A percentile compares a stretch with the other conserved stretches of the same genome.
Evolutionary conservation across 129 eudicot species (phyloP).

Genomic region (Lactuca sativa): DNA sequence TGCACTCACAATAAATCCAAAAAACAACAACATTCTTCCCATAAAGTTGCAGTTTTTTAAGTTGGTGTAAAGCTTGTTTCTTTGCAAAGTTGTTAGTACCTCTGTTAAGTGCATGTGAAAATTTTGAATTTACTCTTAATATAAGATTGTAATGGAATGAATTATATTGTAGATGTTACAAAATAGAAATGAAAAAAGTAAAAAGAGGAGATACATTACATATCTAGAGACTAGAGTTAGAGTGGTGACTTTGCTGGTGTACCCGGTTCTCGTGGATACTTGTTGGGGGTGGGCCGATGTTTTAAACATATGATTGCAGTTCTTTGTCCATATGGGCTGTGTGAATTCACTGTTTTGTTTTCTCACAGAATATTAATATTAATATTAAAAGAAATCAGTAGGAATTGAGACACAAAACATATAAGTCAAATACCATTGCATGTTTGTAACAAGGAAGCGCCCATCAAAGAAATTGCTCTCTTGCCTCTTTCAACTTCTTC

Average conservation of each 20-base stretch:
- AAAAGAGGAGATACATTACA: neutral
- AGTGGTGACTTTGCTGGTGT: conserved; percentile 93
- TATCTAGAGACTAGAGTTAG: conserved; percentile 21
- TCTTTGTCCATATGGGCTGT: conserved; percentile 91
- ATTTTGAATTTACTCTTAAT: too few relatives aligned
- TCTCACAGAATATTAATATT: conserved; percentile 25
- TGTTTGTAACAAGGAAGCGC: conserved; percentile 78
- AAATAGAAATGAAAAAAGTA: neutral
- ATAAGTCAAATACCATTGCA: conserved; percentile 47
- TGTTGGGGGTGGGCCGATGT: conserved; percentile 69
- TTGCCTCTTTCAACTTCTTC: conserved; percentile 80
- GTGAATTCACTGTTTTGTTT: conserved; percentile 65
- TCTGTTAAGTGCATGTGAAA: too few relatives aligned
- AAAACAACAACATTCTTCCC: too few relatives aligned
- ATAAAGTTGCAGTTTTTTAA: too few relatives aligned
- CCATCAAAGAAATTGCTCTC: conserved; percentile 79
- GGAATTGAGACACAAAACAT: neutral
- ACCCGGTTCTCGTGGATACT: conserved; percentile 95
- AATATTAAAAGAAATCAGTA: neutral
- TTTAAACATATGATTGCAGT: conserved; percentile 83
- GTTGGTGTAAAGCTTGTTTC: too few relatives aligned
- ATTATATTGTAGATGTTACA: conserved; percentile 7
- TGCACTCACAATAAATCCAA: too few relatives aligned
- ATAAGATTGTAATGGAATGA: too few relatives aligned
- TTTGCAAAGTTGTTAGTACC: too few relatives aligned